Evolutionary conservation across 768 basidiomycete genomes (phyloP).

Genomic region (Hirschioporus abietinus): DNA sequence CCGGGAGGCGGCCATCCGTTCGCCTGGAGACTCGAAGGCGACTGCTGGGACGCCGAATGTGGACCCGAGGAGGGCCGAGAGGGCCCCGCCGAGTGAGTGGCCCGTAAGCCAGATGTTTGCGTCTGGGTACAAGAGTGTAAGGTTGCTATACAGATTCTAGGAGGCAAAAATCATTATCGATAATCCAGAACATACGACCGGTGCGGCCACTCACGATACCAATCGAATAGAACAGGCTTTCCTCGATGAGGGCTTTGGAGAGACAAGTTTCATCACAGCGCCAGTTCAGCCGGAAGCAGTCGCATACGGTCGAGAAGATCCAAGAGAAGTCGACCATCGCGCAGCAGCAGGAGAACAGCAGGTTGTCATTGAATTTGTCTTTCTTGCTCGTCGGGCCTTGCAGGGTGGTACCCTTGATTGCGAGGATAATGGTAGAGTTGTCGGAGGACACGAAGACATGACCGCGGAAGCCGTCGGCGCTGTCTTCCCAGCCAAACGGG

Average conservation of each 20-base stretch:
- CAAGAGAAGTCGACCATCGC: slow-evolving; percentile 86
- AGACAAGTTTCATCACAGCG: slow-evolving; percentile 80
- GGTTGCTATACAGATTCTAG: slow-evolving; percentile 53
- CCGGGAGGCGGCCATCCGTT: slow-evolving; percentile 53
- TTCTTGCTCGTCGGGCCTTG: slow-evolving; percentile 82
- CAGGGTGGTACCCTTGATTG: slow-evolving; percentile 88
- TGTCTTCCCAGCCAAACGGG: slow-evolving; percentile 72
- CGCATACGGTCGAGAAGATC: slow-evolving; percentile 80
- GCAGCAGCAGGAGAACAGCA: slow-evolving; percentile 91
- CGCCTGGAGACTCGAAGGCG: slow-evolving; percentile 62
- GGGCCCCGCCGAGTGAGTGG: slow-evolving; percentile 57
- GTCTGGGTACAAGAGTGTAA: slow-evolving; percentile 50
- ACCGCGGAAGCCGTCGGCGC: slow-evolving; percentile 75
- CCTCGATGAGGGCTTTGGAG: slow-evolving; percentile 75
- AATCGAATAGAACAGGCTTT: slow-evolving; percentile 88
- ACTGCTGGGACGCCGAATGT: slow-evolving; percentile 64
- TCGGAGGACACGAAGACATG: slow-evolving; percentile 79
- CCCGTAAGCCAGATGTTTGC: slow-evolving; percentile 60
- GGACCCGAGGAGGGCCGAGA: slow-evolving; percentile 57
- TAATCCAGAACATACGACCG: not conserved
- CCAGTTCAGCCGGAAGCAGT: slow-evolving; percentile 70
- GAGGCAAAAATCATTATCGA: not conserved
- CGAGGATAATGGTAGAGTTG: slow-evolving; percentile 78
- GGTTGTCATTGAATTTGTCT: slow-evolving; percentile 91
- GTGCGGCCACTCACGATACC: slow-evolving; percentile 59